phyloP scores from a whole-genome alignment of 2,329 filamentous ascomycete species.

The Penicillium olsonii region DNA sequence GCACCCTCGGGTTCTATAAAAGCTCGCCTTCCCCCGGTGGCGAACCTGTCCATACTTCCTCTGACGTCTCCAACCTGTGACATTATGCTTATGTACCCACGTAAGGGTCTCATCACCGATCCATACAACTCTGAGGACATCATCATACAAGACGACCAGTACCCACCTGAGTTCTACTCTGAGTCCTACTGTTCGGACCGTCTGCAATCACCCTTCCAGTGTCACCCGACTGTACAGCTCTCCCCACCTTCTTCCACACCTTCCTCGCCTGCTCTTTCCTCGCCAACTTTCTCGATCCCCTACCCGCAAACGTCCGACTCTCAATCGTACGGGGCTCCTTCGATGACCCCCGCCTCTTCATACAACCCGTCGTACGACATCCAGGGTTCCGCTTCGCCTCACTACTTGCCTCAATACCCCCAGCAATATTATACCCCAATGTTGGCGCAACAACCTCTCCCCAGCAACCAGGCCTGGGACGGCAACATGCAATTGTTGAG shows the following conservation, averaged over 20 bases:
- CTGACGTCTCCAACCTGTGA: slow-evolving; percentile 31
- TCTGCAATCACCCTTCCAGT: slow-evolving; percentile 38
- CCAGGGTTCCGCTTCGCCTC: slow-evolving; percentile 35
- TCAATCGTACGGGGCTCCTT: slow-evolving; percentile 38
- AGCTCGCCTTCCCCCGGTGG: slow-evolving; percentile 31
- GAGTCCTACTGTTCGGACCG: slow-evolving; percentile 30
- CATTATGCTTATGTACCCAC: slow-evolving; percentile 45
- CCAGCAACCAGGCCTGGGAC: slow-evolving; percentile 38
- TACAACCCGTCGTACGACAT: slow-evolving; percentile 41
- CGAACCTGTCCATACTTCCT: slow-evolving; percentile 25
- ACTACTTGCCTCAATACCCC: slow-evolving; percentile 33
- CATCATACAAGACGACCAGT: slow-evolving; percentile 43
- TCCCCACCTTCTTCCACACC: slow-evolving; percentile 41
- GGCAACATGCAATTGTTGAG: slow-evolving; percentile 39
- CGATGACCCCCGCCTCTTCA: slow-evolving; percentile 43
- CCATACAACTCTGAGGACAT: slow-evolving; percentile 36
- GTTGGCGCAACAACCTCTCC: slow-evolving; percentile 42
- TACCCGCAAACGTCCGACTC: slow-evolving; percentile 31
- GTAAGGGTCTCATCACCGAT: slow-evolving; percentile 46
- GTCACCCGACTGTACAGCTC: slow-evolving; percentile 32
- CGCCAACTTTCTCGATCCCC: slow-evolving; percentile 31
- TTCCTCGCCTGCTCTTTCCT: slow-evolving; percentile 35
- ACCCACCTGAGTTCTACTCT: slow-evolving; percentile 32
- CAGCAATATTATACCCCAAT: slow-evolving; percentile 37
- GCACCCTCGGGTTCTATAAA: slow-evolving; percentile 31